Evolutionary conservation across 306 rosid species (phyloP), one percentile per base, ranked within the genome.

Genomic region (Heteromeles arbutifolia): DNA sequence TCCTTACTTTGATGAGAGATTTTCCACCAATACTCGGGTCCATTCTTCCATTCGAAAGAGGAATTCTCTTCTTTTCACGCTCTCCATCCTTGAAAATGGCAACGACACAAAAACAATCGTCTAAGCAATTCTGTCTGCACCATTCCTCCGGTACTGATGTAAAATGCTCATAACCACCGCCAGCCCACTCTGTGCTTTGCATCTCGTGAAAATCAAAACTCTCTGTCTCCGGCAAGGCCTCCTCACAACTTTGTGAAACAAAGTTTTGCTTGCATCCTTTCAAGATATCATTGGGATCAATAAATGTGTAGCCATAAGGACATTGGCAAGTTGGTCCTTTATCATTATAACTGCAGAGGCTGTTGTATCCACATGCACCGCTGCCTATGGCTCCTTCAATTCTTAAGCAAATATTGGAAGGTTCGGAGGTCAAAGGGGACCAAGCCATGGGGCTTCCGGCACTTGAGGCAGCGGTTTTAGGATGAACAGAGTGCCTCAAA

Each of bases 361-460:
- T 69, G 54, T 80, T 80, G 48, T 68, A 79, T 39, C 89, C 89
- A 48, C 87, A 83, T 11, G 72, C 87, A 43, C 89, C 87, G 56
- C 83, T 39, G 59, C 78, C 87, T 3, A 5, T 4, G 2, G 14
- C 34, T 13, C 0, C 61, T 14, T 0, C 0, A 45, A 80, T 13
- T 1, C 52, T 24, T n/a, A 14, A 0, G 34, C 89, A 85, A 4
- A 85, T 82, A 31, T 85, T 71, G 22, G 72, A 17, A 50, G 89
- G 86, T 67, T 3, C 32, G 44, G 63, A 6, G 1, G 83, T 57
- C 6, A 32, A 0, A 37, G 8, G 11, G 25, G 78, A 73, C 88
- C 84, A 85, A 1, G 34, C 78, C 65, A 22, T 28, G 8, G 70
- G 77, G 63, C 15, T 31, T 9, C 77, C 72, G 2, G n/a, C 1